A percentile compares a stretch with the other conserved stretches of the same genome.
phyloP scores from a whole-genome alignment of 2,329 filamentous ascomycete genomes.

The Hypocreales sp. region DNA sequence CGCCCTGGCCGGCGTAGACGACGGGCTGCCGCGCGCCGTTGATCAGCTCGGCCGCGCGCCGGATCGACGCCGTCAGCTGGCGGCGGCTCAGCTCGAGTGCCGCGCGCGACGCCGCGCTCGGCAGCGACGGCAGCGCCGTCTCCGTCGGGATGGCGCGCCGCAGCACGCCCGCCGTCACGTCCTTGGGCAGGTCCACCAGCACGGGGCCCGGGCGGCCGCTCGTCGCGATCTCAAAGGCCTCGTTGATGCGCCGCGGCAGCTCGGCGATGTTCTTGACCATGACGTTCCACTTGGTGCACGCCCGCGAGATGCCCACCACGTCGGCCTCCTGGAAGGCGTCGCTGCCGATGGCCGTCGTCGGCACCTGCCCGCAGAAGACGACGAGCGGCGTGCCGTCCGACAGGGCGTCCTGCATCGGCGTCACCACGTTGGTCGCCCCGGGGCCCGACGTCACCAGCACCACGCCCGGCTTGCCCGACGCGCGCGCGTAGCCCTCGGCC shows the following conservation, averaged over 20 bases:
- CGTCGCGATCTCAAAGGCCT: conserved; percentile 95
- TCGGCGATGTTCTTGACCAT: conserved; percentile 96
- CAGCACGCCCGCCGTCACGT: conserved; percentile 78
- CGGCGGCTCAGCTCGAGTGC: conserved; percentile 57
- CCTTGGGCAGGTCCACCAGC: conserved; percentile 89
- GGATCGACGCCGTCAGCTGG: conserved; percentile 59
- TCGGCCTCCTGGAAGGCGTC: conserved; percentile 97
- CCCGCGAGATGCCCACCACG: conserved; percentile 79
- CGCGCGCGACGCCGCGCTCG: conserved; percentile 73
- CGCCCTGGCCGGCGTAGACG: conserved; percentile 86
- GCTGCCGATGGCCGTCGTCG: conserved; percentile 77
- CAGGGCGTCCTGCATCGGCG: conserved; percentile 88
- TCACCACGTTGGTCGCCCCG: conserved; percentile 91
- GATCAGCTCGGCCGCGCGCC: conserved; percentile 65
- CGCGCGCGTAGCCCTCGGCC: conserved; percentile 93
- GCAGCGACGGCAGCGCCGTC: conserved; percentile 60
- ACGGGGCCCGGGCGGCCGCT: conserved; percentile 88
- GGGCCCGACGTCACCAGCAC: conserved; percentile 94
- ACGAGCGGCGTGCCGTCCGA: conserved; percentile 94
- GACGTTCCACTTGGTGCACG: conserved; percentile 98
- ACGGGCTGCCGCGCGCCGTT: conserved; percentile 87
- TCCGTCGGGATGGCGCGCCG: conserved; percentile 67
- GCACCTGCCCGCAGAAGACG: conserved; percentile 89
- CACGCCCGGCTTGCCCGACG: conserved; percentile 84
- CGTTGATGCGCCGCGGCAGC: conserved; percentile 84